These are phyloP conservation scores for Mortierella sp. DNA, from an alignment of 371 early-diverging fungal genomes.

Conservation along the genomic window DNA sequence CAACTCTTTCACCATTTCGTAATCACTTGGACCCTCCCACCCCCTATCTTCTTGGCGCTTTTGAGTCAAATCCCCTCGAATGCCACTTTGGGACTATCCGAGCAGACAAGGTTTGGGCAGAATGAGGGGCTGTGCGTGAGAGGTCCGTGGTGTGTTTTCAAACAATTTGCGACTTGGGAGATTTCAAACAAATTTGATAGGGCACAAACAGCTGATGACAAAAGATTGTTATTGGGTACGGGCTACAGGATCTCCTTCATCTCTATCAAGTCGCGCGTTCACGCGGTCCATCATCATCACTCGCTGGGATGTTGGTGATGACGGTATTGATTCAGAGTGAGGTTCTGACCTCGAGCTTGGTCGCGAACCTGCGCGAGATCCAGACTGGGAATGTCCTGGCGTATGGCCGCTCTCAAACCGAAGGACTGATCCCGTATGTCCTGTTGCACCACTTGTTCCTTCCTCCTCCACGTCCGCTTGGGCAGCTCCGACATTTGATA, in stretches of 20 bases:
- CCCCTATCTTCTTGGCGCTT: too few relatives aligned
- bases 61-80: too few relatives aligned
- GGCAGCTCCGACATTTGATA: background rate
- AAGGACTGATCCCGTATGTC: background rate
- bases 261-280: constrained; percentile 8
- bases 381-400: constrained; percentile 21
- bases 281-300: constrained; percentile 3
- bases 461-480: background rate
- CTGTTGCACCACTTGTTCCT: background rate
- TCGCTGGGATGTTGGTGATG: constrained; percentile 22
- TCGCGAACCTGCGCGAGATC: constrained; percentile 18
- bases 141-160: too few relatives aligned
- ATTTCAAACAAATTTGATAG: too few relatives aligned
- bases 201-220: too few relatives aligned
- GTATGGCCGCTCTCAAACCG: constrained; percentile 15
- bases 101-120: too few relatives aligned
- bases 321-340: constrained; percentile 21
- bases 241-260: background rate
- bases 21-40: too few relatives aligned
- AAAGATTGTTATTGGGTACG: too few relatives aligned
- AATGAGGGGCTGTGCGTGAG: too few relatives aligned
- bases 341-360: constrained; percentile 18
- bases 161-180: too few relatives aligned
- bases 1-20: too few relatives aligned
- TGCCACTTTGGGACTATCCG: too few relatives aligned